These are phyloP conservation scores for Hypoxylon sp. DNA, from an alignment of 2,329 filamentous ascomycete genomes.

Conservation along the genomic window DNA sequence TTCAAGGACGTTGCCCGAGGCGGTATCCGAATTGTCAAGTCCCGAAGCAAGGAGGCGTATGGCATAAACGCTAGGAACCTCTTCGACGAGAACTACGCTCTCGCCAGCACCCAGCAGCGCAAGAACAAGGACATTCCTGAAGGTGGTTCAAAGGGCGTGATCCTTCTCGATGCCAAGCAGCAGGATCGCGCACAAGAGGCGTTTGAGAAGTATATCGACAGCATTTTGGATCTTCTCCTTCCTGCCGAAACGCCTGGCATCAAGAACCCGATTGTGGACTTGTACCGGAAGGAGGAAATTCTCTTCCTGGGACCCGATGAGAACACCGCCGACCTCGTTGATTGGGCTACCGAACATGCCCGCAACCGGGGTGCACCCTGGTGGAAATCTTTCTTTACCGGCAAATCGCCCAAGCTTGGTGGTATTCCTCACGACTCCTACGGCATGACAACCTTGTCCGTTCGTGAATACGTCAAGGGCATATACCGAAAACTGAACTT, in stretches of 20 bases:
- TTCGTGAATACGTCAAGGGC: constrained; percentile 93
- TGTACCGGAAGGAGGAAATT: constrained; percentile 95
- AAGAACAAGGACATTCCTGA: constrained; percentile 99
- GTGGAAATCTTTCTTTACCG: constrained; percentile 99
- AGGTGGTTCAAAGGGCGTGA: constrained; percentile 97
- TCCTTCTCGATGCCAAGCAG: constrained; percentile 90
- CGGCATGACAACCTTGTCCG: constrained; percentile 97
- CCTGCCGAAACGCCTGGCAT: constrained; percentile 92
- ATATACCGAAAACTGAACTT: constrained; percentile 97
- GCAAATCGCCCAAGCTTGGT: constrained; percentile 94
- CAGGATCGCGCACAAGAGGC: constrained; percentile 92
- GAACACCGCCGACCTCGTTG: constrained; percentile 95
- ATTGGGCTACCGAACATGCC: constrained; percentile 99
- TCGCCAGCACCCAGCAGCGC: constrained; percentile 97
- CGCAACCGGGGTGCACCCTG: constrained; percentile 86
- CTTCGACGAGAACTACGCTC: constrained; percentile 98
- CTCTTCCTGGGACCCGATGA: constrained; percentile 99
- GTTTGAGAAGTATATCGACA: constrained; percentile 99
- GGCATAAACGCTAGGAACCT: constrained; percentile 94
- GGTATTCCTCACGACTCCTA: constrained; percentile 97
- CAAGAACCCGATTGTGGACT: constrained; percentile 97
- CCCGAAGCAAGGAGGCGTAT: constrained; percentile 93
- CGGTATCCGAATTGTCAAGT: constrained; percentile 98
- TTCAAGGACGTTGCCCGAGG: constrained; percentile 97
- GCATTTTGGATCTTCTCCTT: constrained; percentile 92